These are phyloP conservation scores for Macrophomina tecta DNA, from an alignment of 2,329 filamentous ascomycete species.

Conservation along the genomic window DNA sequence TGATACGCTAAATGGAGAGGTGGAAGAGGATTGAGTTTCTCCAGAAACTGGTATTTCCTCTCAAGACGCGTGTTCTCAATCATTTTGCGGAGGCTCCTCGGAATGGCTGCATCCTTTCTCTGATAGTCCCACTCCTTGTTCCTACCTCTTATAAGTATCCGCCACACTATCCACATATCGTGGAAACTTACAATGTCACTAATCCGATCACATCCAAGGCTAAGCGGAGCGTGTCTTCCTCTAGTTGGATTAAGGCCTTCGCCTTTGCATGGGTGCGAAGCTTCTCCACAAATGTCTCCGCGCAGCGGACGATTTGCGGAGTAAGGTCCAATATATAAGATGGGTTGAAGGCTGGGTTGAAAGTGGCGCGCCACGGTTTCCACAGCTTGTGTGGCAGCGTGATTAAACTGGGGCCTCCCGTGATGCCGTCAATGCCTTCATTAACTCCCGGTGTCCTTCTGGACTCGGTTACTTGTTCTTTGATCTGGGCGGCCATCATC, in stretches of 20 bases:
- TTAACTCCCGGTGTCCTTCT: background rate
- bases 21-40: conserved; percentile 37
- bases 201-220: conserved; percentile 39
- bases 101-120: background rate
- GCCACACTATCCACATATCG: conserved; percentile 14
- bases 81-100: background rate
- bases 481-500: conserved; percentile 36
- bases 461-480: background rate
- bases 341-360: conserved; percentile 42
- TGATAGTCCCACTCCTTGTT: background rate
- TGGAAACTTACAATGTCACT: conserved; percentile 30
- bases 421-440: background rate
- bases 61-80: background rate
- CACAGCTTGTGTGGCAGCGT: conserved; percentile 29
- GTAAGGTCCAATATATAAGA: conserved; percentile 40
- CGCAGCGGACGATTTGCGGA: conserved; percentile 42
- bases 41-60: background rate
- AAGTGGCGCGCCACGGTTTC: conserved; percentile 29
- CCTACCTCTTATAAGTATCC: background rate
- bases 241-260: conserved; percentile 37
- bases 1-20: conserved; percentile 37
- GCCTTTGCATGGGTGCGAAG: conserved; percentile 34
- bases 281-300: conserved; percentile 39
- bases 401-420: conserved; percentile 35
- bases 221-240: conserved; percentile 34